phyloP scores from a whole-genome alignment of 495 filamentous ascomycete genomes.

The Staphylotrichum longicolle region DNA sequence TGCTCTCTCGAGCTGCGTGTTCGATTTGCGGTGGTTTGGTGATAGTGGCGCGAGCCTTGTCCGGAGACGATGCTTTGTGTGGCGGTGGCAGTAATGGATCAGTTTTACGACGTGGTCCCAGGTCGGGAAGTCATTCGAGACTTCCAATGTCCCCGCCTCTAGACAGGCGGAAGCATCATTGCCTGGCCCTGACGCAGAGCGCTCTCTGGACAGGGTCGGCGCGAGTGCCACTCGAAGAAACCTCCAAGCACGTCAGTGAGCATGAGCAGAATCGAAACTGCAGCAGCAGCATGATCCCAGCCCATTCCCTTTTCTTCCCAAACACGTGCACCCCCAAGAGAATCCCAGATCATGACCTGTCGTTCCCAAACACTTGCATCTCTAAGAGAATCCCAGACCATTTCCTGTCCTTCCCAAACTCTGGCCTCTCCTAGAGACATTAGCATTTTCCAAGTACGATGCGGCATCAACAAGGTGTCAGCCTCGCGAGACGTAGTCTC shows the following conservation, averaged over 20 bases:
- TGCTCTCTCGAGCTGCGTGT: constrained; percentile 12
- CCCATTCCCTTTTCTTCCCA: background rate
- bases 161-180: background rate
- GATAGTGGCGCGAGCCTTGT: constrained; percentile 1
- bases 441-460: too few relatives aligned
- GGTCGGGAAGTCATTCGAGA: constrained; percentile 16
- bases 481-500: too few relatives aligned
- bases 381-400: too few relatives aligned
- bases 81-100: constrained; percentile 9
- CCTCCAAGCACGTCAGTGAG: background rate
- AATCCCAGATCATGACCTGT: too few relatives aligned
- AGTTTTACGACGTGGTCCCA: constrained; percentile 28
- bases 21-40: constrained; percentile 6
- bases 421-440: too few relatives aligned
- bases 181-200: background rate
- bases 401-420: too few relatives aligned
- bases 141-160: background rate
- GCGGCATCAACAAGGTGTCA: too few relatives aligned
- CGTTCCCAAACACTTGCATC: too few relatives aligned
- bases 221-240: background rate
- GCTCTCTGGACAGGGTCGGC: background rate
- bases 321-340: too few relatives aligned
- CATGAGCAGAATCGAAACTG: background rate
- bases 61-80: constrained; percentile 1
- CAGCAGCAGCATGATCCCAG: background rate